Conservation (phyloP, 805 yeast species). For the Tetrapisispora nanseiensis region DNA sequence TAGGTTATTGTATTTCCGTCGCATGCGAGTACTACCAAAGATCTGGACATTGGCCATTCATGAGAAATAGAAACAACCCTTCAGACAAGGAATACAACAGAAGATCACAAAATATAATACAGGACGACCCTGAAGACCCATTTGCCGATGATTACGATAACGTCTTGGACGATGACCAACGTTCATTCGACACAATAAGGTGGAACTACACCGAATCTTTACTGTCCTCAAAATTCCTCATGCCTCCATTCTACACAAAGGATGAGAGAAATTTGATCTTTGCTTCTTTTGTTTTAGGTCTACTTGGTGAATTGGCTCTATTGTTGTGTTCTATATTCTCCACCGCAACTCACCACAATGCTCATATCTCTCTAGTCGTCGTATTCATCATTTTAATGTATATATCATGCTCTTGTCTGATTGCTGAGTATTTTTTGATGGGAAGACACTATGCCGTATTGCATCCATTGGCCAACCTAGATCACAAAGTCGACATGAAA, state of each 20-base stretch:
- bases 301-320: constrained; percentile 62
- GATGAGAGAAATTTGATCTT: constrained; percentile 34
- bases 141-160: constrained; percentile 3
- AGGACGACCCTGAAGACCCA: constrained; percentile 3
- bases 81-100: constrained; percentile 3
- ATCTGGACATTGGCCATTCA: constrained; percentile 35
- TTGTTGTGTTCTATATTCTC: constrained; percentile 65
- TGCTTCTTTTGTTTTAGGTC: constrained; percentile 36
- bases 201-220: constrained; percentile 13
- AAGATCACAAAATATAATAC: background rate
- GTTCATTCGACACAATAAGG: constrained; percentile 6
- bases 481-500: constrained; percentile 6
- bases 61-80: constrained; percentile 9
- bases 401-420: constrained; percentile 37
- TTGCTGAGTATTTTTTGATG: constrained; percentile 37
- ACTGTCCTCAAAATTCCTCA: constrained; percentile 16
- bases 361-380: constrained; percentile 56
- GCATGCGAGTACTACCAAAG: constrained; percentile 55
- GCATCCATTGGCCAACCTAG: constrained; percentile 22
- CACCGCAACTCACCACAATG: constrained; percentile 44
- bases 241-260: constrained; percentile 34
- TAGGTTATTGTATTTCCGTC: constrained; percentile 57
- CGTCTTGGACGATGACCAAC: constrained; percentile 3
- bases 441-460: constrained; percentile 34
- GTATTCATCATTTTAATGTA: constrained; percentile 62